Conservation (phyloP, 192 early-diverging fungal species). For the Mortierella hygrophila region DNA sequence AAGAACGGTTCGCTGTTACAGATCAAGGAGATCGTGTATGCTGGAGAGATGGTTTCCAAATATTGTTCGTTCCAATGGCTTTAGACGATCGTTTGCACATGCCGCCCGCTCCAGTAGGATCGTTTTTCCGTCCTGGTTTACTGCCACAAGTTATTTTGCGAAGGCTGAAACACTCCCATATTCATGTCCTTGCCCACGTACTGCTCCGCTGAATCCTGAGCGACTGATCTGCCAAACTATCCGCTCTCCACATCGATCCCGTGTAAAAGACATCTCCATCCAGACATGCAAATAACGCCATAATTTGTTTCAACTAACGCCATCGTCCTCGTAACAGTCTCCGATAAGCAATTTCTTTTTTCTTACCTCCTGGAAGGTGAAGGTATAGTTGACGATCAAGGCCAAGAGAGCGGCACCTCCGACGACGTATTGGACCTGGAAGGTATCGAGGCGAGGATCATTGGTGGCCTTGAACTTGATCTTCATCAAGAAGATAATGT, state of each 20-base stretch:
- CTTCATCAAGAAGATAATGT: conserved; percentile 94
- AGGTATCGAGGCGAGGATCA: conserved; percentile 92
- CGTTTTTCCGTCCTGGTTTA: not conserved
- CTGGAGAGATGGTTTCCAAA: not conserved
- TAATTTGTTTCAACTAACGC: not conserved
- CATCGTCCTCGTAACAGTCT: not conserved
- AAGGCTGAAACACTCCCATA: not conserved
- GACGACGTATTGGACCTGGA: conserved; percentile 90
- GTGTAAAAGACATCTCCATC: not conserved
- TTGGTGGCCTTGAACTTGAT: conserved; percentile 89
- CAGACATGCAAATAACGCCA: not conserved
- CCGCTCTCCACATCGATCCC: not conserved
- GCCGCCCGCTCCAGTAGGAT: not conserved
- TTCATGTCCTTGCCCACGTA: not conserved
- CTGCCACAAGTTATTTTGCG: not conserved
- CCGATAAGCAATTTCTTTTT: not conserved
- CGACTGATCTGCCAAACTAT: not conserved
- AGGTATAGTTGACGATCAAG: conserved; percentile 81
- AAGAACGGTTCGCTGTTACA: not conserved
- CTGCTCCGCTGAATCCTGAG: not conserved
- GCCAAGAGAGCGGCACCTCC: conserved; percentile 77
- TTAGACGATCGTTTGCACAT: not conserved
- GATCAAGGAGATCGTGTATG: not conserved
- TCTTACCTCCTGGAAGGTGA: conserved; percentile 77
- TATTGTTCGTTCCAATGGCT: not conserved